Conservation (phyloP, 257 asterid genomes). For the Haberlea rhodopensis region DNA sequence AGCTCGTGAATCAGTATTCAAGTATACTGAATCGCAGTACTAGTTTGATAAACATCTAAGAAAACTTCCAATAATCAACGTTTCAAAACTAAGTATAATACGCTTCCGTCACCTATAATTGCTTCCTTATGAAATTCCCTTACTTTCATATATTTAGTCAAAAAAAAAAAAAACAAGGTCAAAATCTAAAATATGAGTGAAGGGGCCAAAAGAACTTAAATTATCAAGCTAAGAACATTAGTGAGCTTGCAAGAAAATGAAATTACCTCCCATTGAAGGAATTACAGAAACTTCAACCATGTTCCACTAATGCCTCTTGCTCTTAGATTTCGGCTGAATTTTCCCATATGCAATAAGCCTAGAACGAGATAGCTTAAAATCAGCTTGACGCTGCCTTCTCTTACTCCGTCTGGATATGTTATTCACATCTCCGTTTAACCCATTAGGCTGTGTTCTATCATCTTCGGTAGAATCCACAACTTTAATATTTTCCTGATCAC, state of each 20-base stretch:
- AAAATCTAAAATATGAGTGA: too few species aligned
- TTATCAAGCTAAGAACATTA: neutral
- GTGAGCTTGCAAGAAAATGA: neutral
- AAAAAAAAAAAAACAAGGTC: too few species aligned
- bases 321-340: slow-evolving; percentile 47
- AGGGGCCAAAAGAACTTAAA: neutral
- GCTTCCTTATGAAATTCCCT: neutral
- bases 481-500: slow-evolving; percentile 27
- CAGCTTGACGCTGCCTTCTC: slow-evolving; percentile 57
- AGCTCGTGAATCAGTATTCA: neutral
- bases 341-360: slow-evolving; percentile 65
- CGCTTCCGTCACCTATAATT: neutral
- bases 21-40: neutral
- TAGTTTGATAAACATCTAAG: neutral
- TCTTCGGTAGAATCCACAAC: slow-evolving; percentile 25
- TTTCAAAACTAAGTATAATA: too few species aligned
- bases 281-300: neutral
- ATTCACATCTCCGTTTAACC: slow-evolving; percentile 29
- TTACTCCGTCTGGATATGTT: slow-evolving; percentile 40
- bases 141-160: too few species aligned
- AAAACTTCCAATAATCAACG: neutral
- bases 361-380: slow-evolving; percentile 37
- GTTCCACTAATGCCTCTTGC: slow-evolving; percentile 39
- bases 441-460: slow-evolving; percentile 28
- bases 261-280: neutral